These are phyloP conservation scores for Tetrastigma voinierianum DNA, from an alignment of 164 flowering plant genomes.

Conservation along the genomic window DNA sequence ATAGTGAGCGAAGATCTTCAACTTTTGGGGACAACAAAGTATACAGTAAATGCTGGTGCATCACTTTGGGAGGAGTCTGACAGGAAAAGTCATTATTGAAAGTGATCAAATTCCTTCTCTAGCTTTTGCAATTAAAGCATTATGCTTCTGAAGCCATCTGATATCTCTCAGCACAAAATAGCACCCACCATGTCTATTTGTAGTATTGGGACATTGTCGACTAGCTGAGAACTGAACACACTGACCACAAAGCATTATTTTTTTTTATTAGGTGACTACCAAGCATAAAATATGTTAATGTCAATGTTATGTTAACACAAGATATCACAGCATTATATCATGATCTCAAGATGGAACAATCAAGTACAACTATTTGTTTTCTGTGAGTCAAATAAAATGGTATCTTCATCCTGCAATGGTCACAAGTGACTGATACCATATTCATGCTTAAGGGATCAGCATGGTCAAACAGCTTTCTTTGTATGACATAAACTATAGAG, in stretches of 20 bases:
- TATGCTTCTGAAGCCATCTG: conserved; percentile 80
- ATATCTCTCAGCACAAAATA: conserved; percentile 92
- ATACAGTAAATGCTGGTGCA: too few species aligned
- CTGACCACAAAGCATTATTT: not conserved
- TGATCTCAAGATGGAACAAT: not conserved
- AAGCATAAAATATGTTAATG: too few species aligned
- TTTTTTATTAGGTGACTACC: too few species aligned
- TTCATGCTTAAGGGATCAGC: too few species aligned
- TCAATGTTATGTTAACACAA: not conserved
- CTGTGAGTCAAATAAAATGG: not conserved
- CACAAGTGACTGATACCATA: too few species aligned
- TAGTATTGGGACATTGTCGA: conserved; percentile 86
- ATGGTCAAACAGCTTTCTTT: too few species aligned
- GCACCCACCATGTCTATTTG: conserved; percentile 97
- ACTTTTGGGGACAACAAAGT: not conserved
- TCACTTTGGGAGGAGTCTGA: conserved; percentile 68
- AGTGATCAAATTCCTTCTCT: conserved; percentile 72
- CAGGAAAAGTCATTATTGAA: conserved; percentile 65
- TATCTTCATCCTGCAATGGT: not conserved
- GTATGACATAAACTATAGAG: too few species aligned
- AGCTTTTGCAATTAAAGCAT: conserved; percentile 74
- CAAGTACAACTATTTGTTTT: not conserved
- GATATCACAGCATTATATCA: not conserved
- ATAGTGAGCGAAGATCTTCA: not conserved
- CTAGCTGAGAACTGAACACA: conserved; percentile 40